Evolutionary conservation across 331 rosid species (phyloP), one percentile per base, ranked within the genome.

Genomic region (Quercus phellos): DNA sequence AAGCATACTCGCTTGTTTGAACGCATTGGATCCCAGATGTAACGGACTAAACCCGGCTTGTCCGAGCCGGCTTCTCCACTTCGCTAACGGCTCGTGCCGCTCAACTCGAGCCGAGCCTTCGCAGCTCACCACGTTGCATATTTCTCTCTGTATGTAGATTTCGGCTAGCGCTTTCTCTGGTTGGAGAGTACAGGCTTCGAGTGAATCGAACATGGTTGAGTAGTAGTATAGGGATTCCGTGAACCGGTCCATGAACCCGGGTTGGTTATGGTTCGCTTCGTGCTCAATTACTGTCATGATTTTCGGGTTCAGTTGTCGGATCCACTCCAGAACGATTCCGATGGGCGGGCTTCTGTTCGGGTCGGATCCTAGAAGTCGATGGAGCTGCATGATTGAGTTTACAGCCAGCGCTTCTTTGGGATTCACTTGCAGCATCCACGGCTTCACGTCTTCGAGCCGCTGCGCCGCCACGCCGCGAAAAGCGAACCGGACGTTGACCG

Each of bases 381-480:
- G 98, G 14, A 94, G 94, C 74, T 94, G 98, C 94, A 92, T 70
- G 74, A 94, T 80, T 9, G 97, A 90, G 80, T 94, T 94, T 8
- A 94, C 92, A 2, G 97, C 98, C 7, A 94, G 90, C 0, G 94
- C 96, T 30, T 94, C 98, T 51, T 89, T 86, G 0, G 96, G 81
- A 24, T 78, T 77, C 27, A 90, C 94, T 79, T 92, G 89, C 2
- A 94, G 94, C 97, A 94, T 92, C 97, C 98, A 90, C 32, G 94
- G 98, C 81, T 89, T 87, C 66, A 94, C 97, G 46, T 94, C 98
- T 72, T 94, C 98, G 0, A 94, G 88, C 74, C 96, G 55, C 14
- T 81, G 51, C 35, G 98, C 97, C 26, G 98, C 96, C 5, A 94
- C 98, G 0, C 98, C 98, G 0, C 97, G 97, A 22, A 94, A 94